A percentile compares a stretch with the other conserved stretches of the same genome.
Conservation (phyloP, 2,329 filamentous ascomycete species). For the Colletotrichum sp. region DNA sequence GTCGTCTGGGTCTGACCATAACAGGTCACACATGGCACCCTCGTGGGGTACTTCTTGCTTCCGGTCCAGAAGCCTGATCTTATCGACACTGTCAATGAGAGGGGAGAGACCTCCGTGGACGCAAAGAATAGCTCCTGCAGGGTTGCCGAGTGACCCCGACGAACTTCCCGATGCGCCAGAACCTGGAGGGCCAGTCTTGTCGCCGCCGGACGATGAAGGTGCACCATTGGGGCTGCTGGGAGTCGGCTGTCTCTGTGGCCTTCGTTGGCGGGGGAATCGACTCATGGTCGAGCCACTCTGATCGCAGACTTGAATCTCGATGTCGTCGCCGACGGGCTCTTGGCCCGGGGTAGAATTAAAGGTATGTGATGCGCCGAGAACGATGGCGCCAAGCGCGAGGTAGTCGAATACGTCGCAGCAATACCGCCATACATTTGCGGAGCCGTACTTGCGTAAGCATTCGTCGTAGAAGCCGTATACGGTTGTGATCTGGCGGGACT, state of each 20-base stretch:
- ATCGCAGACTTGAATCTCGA: slow-evolving; percentile 93
- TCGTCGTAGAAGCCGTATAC: slow-evolving; percentile 99
- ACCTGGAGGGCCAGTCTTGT: slow-evolving; percentile 74
- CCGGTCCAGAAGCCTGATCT: slow-evolving; percentile 91
- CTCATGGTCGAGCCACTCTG: slow-evolving; percentile 81
- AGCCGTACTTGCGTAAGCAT: slow-evolving; percentile 94
- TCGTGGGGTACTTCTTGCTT: slow-evolving; percentile 99
- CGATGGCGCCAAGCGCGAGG: slow-evolving; percentile 86
- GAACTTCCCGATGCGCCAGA: slow-evolving; percentile 78
- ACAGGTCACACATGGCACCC: slow-evolving; percentile 96
- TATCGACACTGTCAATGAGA: slow-evolving; percentile 90
- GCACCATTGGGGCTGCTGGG: slow-evolving; percentile 33
- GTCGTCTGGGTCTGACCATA: slow-evolving; percentile 98
- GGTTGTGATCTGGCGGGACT: slow-evolving; percentile 95
- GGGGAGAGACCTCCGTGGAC: slow-evolving; percentile 94
- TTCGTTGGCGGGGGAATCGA: slow-evolving; percentile 61
- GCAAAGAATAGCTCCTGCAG: slow-evolving; percentile 85
- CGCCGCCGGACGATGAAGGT: slow-evolving; percentile 33
- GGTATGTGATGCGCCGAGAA: slow-evolving; percentile 81
- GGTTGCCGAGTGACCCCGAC: slow-evolving; percentile 66
- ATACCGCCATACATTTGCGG: slow-evolving; percentile 95
- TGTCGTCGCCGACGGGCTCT: slow-evolving; percentile 68
- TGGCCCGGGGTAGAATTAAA: slow-evolving; percentile 52
- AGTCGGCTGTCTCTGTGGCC: slow-evolving; percentile 23
- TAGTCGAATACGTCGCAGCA: slow-evolving; percentile 99